Percentiles rank a stretch among this genome's conserved stretches.
Evolutionary conservation across 352 stramenopile species (phyloP).

Genomic region (Thalassiosira allenii): DNA sequence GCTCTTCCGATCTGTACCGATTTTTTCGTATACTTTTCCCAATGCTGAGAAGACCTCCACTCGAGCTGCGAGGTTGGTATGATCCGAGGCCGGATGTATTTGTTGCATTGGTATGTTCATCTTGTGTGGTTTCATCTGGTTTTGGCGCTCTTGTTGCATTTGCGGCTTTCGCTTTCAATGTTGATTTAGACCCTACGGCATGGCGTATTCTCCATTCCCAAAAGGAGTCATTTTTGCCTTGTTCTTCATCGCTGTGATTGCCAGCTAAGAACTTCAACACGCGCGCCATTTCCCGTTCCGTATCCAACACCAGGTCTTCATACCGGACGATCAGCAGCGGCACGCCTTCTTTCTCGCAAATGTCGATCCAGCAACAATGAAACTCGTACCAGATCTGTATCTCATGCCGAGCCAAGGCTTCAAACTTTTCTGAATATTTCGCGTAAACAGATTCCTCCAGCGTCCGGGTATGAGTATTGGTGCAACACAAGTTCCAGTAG

Average conservation of each 20-base stretch:
- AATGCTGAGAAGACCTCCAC: slow-evolving; percentile 51
- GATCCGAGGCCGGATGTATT: slow-evolving; percentile 42
- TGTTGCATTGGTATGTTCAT: not conserved
- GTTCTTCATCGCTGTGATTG: not conserved
- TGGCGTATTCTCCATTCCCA: slow-evolving; percentile 60
- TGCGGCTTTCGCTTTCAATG: too few species aligned
- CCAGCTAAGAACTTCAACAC: slow-evolving; percentile 50
- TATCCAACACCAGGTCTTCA: slow-evolving; percentile 81
- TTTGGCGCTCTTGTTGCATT: too few species aligned
- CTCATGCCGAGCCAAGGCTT: slow-evolving; percentile 73
- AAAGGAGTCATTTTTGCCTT: slow-evolving; percentile 30
- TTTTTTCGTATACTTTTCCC: slow-evolving; percentile 54
- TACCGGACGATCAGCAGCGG: slow-evolving; percentile 77
- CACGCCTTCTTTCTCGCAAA: slow-evolving; percentile 54
- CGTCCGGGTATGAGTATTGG: slow-evolving; percentile 76
- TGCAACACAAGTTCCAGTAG: slow-evolving; percentile 97
- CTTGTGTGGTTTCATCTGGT: too few species aligned
- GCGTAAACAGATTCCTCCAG: slow-evolving; percentile 73
- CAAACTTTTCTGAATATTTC: slow-evolving; percentile 70
- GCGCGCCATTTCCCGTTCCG: slow-evolving; percentile 59
- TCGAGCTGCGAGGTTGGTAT: slow-evolving; percentile 52
- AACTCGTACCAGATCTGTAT: slow-evolving; percentile 80
- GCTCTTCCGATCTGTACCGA: too few species aligned
- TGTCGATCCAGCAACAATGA: slow-evolving; percentile 78
- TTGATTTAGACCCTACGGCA: too few species aligned